Percentiles rank a stretch among this genome's conserved stretches.
Evolutionary conservation across 164 flowering plant species (phyloP).

Genomic region (Chimonanthus praecox): DNA sequence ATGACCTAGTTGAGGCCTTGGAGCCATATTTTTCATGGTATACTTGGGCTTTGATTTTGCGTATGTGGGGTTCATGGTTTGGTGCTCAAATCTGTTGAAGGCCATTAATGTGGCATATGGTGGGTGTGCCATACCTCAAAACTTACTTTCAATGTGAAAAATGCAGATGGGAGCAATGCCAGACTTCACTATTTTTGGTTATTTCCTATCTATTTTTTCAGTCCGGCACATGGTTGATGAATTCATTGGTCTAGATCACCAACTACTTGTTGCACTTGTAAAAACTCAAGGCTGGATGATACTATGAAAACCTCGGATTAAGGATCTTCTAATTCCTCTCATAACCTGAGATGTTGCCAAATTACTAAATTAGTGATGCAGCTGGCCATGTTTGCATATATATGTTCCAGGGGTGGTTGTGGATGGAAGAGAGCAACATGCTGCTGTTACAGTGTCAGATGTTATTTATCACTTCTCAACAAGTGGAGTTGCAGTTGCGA

Average conservation of each 20-base stretch:
- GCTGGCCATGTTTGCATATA: neutral
- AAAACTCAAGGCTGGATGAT: neutral
- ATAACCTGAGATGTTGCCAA: neutral
- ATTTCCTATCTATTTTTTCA: no score
- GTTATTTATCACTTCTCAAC: slow-evolving; percentile 62
- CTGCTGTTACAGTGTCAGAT: slow-evolving; percentile 37
- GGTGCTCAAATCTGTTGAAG: neutral
- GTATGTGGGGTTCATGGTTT: neutral
- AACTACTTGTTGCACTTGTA: neutral
- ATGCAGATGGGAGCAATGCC: neutral
- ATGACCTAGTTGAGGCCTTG: neutral
- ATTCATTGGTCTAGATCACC: neutral
- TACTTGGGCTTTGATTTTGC: neutral
- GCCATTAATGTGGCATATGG: neutral
- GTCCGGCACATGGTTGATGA: neutral
- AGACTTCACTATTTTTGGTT: neutral
- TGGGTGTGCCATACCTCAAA: neutral
- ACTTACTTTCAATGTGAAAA: neutral
- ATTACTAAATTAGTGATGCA: neutral
- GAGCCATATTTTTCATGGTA: neutral
- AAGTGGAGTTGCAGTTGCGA: slow-evolving; percentile 75
- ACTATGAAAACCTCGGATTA: neutral
- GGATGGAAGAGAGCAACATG: slow-evolving; percentile 20
- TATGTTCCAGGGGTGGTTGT: slow-evolving; percentile 1
- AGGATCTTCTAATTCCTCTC: neutral